A percentile compares a stretch with the other conserved stretches of the same genome.
These are phyloP conservation scores for Chloromonas sp. DNA, from an alignment of 163 green algal genomes.

Conservation along the genomic window DNA sequence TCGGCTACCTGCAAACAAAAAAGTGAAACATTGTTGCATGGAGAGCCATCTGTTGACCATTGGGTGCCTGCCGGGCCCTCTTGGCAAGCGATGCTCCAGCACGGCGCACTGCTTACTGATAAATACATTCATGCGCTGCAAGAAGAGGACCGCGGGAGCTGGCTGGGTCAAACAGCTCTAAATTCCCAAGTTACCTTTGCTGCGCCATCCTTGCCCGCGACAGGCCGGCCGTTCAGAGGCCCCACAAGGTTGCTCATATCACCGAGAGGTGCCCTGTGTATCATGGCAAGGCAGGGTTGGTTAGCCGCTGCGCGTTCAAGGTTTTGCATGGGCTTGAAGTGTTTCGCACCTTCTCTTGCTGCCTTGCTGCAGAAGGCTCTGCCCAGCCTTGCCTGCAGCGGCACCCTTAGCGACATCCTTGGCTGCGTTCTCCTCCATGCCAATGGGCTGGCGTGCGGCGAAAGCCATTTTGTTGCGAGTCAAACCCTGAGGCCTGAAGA, in stretches of 20 bases:
- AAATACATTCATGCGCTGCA: too few species aligned
- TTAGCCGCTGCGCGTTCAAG: neutral
- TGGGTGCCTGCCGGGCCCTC: too few species aligned
- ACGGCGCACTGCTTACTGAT: too few species aligned
- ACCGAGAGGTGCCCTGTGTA: neutral
- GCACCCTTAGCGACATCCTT: slow-evolving; percentile 1
- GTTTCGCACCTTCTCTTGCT: slow-evolving; percentile 1
- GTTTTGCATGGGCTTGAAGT: neutral
- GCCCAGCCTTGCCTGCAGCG: neutral
- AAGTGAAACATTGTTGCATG: too few species aligned
- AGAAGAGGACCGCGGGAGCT: too few species aligned
- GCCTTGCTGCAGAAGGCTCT: neutral
- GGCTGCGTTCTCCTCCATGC: slow-evolving; percentile 6
- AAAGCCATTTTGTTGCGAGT: neutral
- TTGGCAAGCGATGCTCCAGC: too few species aligned
- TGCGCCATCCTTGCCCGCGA: neutral
- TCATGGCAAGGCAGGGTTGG: neutral
- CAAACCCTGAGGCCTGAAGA: too few species aligned
- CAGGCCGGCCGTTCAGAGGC: neutral
- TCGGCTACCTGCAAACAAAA: too few species aligned
- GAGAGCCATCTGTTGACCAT: too few species aligned
- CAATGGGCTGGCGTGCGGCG: slow-evolving; percentile 1
- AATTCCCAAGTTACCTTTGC: neutral
- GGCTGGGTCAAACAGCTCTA: too few species aligned
- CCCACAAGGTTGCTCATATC: slow-evolving; percentile 7